Evolutionary conservation across 805 yeast genomes (phyloP), one percentile per base, ranked within the genome.

Genomic region (Starmerella scarabaei): DNA sequence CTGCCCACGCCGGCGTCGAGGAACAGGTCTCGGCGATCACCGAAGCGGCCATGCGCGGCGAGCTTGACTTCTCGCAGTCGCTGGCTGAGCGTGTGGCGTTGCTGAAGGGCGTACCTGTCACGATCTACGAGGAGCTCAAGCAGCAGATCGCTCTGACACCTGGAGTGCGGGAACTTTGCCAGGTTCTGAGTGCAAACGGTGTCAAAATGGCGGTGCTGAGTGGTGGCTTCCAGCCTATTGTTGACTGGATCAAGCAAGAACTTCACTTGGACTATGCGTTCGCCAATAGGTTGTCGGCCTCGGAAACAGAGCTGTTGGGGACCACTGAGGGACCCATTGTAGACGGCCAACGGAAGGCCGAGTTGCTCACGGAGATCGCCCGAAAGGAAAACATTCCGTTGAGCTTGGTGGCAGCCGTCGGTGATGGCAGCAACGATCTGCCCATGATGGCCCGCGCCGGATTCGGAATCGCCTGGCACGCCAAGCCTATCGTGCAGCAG

Each of bases 391-490:
- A 35, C 12, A 48, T 62, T n/a, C 51, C 51, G 3, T 43, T 58
- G 8, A 47, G 41, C n/a, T 34, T 66, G 3, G 77, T 78, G 1
- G 77, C 81, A 34, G 95, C 95, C 36, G 80, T 88, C 29, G 97
- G 97, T 28, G 97, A 91, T 57, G 99, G 99, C 29, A 95, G 97
- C 19, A 91, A 91, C 54, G 99, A 91, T 62, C 65, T 91, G 55
- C 71, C 72, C 33, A 93, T 93, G 85, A 91, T 91, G 97, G 71
- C 65, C 2, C 73, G 62, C 12, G 95, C 94, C 2, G 97, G 97
- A 0, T 80, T 75, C 57, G 98, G 98, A 17, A 68, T 91, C 39
- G 98, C 98, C 0, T 91, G 95, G 93, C 81, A 84, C 57, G 99
- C 97, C 17, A 91, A 91, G 58, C 96, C 97, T 18, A 76, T 69